Percentiles rank a stretch among this genome's conserved stretches.
phyloP scores from a whole-genome alignment of 129 eudicot species.

The Scalesia atractyloides region DNA sequence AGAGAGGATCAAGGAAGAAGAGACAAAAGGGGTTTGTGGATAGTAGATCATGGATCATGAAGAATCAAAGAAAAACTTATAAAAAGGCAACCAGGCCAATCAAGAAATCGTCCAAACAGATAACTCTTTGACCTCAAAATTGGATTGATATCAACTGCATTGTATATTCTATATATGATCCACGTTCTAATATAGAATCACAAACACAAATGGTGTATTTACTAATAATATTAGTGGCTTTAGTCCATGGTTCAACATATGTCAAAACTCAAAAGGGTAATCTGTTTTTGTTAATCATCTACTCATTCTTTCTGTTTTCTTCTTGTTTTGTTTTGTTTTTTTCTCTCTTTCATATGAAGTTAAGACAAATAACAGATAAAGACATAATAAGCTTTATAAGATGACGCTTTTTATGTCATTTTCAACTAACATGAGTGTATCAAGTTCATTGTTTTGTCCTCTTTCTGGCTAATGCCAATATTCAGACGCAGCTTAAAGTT shows the following conservation, averaged over 20 bases:
- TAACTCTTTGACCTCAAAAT: slow-evolving; percentile 19
- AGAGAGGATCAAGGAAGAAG: slow-evolving; percentile 15
- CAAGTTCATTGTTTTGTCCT: slow-evolving; percentile 17
- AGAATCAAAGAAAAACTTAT: slow-evolving; percentile 29
- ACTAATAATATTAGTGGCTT: slow-evolving; percentile 26
- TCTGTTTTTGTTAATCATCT: slow-evolving; percentile 35
- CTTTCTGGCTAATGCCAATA: slow-evolving; percentile 25
- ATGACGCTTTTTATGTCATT: slow-evolving; percentile 28
- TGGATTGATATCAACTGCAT: neutral
- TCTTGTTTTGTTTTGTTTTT: slow-evolving; percentile 18
- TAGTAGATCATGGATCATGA: slow-evolving; percentile 34
- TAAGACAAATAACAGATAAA: slow-evolving; percentile 18
- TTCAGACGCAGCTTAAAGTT: slow-evolving; percentile 22
- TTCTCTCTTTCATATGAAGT: slow-evolving; percentile 3
- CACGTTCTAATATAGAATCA: slow-evolving; percentile 21
- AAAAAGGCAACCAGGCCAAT: slow-evolving; percentile 26
- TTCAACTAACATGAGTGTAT: slow-evolving; percentile 34
- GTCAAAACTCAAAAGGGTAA: slow-evolving; percentile 12
- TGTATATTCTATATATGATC: slow-evolving; percentile 19
- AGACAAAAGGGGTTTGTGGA: slow-evolving; percentile 38
- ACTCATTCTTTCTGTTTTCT: slow-evolving; percentile 36
- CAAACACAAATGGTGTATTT: slow-evolving; percentile 18
- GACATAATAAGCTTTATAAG: slow-evolving; percentile 27
- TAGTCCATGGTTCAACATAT: slow-evolving; percentile 27
- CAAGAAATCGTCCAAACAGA: slow-evolving; percentile 25